Percentiles rank a stretch among this genome's conserved stretches.
Evolutionary conservation across 352 stramenopile genomes (phyloP).

Genomic region (Globisporangium abappressorium): DNA sequence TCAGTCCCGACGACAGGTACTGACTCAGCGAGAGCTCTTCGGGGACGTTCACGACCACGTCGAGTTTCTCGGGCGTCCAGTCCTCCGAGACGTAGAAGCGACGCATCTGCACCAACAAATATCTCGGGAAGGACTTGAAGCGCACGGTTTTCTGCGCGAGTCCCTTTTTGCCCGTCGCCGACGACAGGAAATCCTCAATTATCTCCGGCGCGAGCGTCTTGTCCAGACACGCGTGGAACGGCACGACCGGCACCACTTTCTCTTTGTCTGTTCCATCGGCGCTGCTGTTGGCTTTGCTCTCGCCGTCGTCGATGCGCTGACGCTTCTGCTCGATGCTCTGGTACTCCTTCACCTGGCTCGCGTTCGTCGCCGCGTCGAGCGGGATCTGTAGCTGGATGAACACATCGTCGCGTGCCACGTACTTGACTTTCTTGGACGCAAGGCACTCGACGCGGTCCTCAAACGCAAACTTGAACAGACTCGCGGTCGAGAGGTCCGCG

Average conservation of each 20-base stretch:
- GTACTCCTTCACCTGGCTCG: conserved; percentile 80
- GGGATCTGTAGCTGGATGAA: conserved; percentile 87
- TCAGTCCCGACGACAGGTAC: conserved; percentile 86
- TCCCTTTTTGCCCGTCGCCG: conserved; percentile 73
- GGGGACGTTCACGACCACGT: conserved; percentile 96
- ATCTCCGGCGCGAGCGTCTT: conserved; percentile 87
- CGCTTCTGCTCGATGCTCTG: conserved; percentile 84
- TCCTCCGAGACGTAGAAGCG: conserved; percentile 95
- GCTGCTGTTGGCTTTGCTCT: conserved; percentile 16
- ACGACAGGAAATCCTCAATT: conserved; percentile 91
- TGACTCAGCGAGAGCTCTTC: conserved; percentile 77
- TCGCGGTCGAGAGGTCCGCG: conserved; percentile 59
- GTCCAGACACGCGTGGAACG: conserved; percentile 94
- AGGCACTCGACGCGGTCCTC: conserved; percentile 83
- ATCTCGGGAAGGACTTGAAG: conserved; percentile 95
- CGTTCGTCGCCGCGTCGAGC: conserved; percentile 83
- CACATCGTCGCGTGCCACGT: conserved; percentile 76
- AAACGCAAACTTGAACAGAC: conserved; percentile 93
- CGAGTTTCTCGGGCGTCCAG: conserved; percentile 97
- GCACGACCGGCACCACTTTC: conserved; percentile 87
- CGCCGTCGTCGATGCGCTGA: conserved; percentile 75
- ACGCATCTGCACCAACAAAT: conserved; percentile 96
- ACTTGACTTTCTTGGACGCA: conserved; percentile 82
- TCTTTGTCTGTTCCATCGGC: conserved; percentile 12
- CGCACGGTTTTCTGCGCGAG: conserved; percentile 77